A percentile compares a stretch with the other conserved stretches of the same genome.
phyloP scores from a whole-genome alignment of 2,329 filamentous ascomycete genomes.

The Trichophyton rubrum region DNA sequence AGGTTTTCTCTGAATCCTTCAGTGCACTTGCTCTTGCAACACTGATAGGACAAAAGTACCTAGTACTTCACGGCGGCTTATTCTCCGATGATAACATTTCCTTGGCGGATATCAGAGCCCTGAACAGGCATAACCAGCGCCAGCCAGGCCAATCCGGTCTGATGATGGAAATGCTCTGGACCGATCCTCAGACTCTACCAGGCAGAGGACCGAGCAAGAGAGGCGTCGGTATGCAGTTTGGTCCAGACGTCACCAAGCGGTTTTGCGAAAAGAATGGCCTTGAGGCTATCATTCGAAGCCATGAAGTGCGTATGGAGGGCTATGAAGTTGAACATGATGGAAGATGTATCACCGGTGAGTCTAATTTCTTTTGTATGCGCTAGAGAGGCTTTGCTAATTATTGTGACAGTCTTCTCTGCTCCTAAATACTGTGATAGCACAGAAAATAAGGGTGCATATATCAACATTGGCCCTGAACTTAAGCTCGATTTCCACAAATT shows the following conservation, averaged over 20 bases:
- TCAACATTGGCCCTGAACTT: slow-evolving; percentile 86
- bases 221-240: slow-evolving; percentile 92
- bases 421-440: slow-evolving; percentile 96
- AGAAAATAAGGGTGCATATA: slow-evolving; percentile 95
- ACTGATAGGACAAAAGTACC: slow-evolving; percentile 76
- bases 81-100: slow-evolving; percentile 90
- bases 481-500: slow-evolving; percentile 90
- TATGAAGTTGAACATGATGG: slow-evolving; percentile 97
- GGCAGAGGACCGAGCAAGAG: slow-evolving; percentile 91
- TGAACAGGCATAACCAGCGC: slow-evolving; percentile 78
- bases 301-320: slow-evolving; percentile 98
- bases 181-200: slow-evolving; percentile 74
- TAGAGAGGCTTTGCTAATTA: not conserved
- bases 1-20: slow-evolving; percentile 96
- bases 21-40: slow-evolving; percentile 86
- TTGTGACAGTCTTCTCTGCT: slow-evolving; percentile 69
- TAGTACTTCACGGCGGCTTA: slow-evolving; percentile 85
- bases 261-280: slow-evolving; percentile 96
- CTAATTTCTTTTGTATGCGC: not conserved
- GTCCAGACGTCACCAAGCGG: slow-evolving; percentile 85
- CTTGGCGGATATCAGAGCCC: slow-evolving; percentile 83
- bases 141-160: slow-evolving; percentile 86
- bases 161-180: slow-evolving; percentile 99
- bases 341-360: slow-evolving; percentile 76
- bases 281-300: slow-evolving; percentile 88